Base-by-base conservation (phyloP, 192 early-diverging fungal species). In the Ramicandelaber brevisporus region DNA sequence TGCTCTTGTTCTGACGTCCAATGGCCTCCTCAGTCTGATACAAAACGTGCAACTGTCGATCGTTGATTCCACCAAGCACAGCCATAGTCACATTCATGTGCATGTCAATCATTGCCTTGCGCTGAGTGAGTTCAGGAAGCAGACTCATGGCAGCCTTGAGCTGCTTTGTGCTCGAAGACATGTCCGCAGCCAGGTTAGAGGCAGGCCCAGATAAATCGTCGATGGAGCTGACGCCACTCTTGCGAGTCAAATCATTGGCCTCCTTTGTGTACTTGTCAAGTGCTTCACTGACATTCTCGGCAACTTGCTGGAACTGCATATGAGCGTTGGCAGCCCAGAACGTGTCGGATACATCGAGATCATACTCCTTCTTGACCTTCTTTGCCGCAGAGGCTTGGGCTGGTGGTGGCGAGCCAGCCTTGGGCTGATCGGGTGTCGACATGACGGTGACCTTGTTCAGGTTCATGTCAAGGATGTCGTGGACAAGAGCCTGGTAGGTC, bases 41-140 rank as follows among this genome's bases (percentile, higher is more conserved):
- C 32, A 92, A 78, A 0, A 68, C 71, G 40, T 99, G 90, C 27
- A 99, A 46, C 37, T 95, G 78, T 25, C 93, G 59, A 13, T 87
- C 76, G 47, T 86, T 79, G 51, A 99, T 95, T 13, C 57, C 54
- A 14, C 78, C 68, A 9, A 99, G 57, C 38, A 99, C 44, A 12
- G 62, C 53, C 1, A 88, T 96, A 2, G 90, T 88, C 30, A 96
- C 79, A 43, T 84, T 86, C 83, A 92, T 99, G 43, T 99, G 93
- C 79, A 89, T 90, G 44, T 99, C 93, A 14, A 99, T 53, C 8
- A 74, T 70, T 6, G 73, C 59, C 50, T 99, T 93, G 27, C 86
- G 61, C 9, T 83, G 84, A 11, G 88, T 92, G 32, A 99, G 61
- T 43, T 92, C 83, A 0, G 93, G 93, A 3, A 99, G 51, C n/a